These are phyloP conservation scores for Fusarium sp. DNA, from an alignment of 2,329 filamentous ascomycete genomes.

Conservation along the genomic window DNA sequence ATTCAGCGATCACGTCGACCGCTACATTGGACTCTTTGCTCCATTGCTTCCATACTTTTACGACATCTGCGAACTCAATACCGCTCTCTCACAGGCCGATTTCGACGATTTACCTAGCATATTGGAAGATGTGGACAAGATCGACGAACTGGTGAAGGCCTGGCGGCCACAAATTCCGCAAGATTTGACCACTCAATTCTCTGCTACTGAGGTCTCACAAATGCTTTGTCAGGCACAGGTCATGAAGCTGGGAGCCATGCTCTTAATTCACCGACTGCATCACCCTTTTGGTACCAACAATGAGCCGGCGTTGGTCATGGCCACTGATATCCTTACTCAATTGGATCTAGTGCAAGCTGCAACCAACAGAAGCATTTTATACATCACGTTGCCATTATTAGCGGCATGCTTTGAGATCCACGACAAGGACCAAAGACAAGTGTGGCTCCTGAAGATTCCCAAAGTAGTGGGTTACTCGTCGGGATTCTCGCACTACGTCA, in stretches of 20 bases:
- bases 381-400: conserved; percentile 10
- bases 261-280: conserved; percentile 46
- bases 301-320: conserved; percentile 34
- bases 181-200: conserved; percentile 38
- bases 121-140: conserved; percentile 6
- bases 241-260: conserved; percentile 41
- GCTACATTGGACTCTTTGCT: conserved; percentile 46
- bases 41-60: conserved; percentile 47
- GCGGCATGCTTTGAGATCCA: conserved; percentile 48
- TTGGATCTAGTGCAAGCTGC: conserved; percentile 40
- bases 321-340: conserved; percentile 44
- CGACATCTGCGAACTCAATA: conserved; percentile 47
- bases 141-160: conserved; percentile 29
- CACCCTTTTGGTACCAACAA: conserved; percentile 41
- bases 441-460: conserved; percentile 8
- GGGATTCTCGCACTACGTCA: neutral
- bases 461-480: conserved; percentile 2
- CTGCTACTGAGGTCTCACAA: conserved; percentile 44
- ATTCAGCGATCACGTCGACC: conserved; percentile 39
- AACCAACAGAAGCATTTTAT: conserved; percentile 5
- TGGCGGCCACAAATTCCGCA: conserved; percentile 46
- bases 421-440: conserved; percentile 16
- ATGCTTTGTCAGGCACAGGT: conserved; percentile 51
- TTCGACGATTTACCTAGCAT: conserved; percentile 9
- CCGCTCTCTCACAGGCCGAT: conserved; percentile 14